phyloP scores from a whole-genome alignment of 768 basidiomycete species.

The Serpula lacrymans region DNA sequence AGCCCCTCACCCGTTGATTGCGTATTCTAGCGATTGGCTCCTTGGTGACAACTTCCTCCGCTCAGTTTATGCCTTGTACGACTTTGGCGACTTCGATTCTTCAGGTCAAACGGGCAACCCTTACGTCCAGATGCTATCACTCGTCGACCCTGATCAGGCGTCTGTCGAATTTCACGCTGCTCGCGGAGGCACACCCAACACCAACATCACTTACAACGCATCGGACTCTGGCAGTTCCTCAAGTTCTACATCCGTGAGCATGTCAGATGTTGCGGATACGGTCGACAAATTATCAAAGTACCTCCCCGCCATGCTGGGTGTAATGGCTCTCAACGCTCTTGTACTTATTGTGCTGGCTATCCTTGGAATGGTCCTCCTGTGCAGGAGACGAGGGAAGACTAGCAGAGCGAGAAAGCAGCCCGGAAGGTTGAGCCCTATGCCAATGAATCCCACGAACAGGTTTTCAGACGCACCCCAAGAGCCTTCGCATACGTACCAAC shows the following conservation, averaged over 20 bases:
- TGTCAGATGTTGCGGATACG: conserved; percentile 53
- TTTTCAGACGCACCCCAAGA: conserved; percentile 35
- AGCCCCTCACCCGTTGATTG: conserved; percentile 7
- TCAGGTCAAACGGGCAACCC: conserved; percentile 68
- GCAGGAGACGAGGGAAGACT: conserved; percentile 42
- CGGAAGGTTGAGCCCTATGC: conserved; percentile 56
- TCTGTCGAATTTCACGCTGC: conserved; percentile 64
- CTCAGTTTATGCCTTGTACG: conserved; percentile 78
- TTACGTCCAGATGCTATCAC: conserved; percentile 70
- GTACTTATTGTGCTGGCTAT: conserved; percentile 56
- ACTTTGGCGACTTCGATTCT: conserved; percentile 76
- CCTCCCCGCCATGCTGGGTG: conserved; percentile 70
- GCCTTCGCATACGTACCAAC: conserved; percentile 57
- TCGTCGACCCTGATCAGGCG: conserved; percentile 66
- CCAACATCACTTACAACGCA: conserved; percentile 66
- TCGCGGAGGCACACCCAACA: conserved; percentile 62
- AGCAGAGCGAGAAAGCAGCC: conserved; percentile 31
- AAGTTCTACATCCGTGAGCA: conserved; percentile 48
- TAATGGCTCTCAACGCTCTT: conserved; percentile 76
- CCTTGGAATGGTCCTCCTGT: conserved; percentile 51
- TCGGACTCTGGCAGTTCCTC: conserved; percentile 39
- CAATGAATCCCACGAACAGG: conserved; percentile 42
- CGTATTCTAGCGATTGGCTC: conserved; percentile 67
- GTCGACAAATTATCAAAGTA: conserved; percentile 61
- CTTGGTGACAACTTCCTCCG: conserved; percentile 82